phyloP scores from a whole-genome alignment of 176 grass and related monocot genomes.

The Chloris gayana region DNA sequence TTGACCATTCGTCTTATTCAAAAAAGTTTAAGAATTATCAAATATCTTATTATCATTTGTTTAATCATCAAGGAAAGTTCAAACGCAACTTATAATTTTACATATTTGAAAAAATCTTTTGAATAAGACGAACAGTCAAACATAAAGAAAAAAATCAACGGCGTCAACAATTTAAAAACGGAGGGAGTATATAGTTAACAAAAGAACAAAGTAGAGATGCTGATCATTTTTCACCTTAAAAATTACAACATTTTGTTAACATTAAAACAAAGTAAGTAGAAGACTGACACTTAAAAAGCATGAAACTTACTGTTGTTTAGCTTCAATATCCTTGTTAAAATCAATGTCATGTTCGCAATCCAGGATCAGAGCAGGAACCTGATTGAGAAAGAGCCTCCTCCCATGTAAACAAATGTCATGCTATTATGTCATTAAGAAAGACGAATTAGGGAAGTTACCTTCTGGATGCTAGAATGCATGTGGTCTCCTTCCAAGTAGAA shows the following conservation, averaged over 20 bases:
- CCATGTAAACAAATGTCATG: too few relatives aligned
- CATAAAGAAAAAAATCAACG: too few relatives aligned
- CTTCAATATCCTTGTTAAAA: slow-evolving; percentile 84
- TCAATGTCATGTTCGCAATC: slow-evolving; percentile 99
- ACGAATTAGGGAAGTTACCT: slow-evolving; percentile 43
- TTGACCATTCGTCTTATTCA: too few relatives aligned
- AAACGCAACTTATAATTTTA: too few relatives aligned
- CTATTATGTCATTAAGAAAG: too few relatives aligned
- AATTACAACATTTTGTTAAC: neutral
- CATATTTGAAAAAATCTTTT: too few relatives aligned
- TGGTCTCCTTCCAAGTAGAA: slow-evolving; percentile 91
- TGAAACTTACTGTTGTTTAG: slow-evolving; percentile 74
- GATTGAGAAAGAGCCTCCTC: slow-evolving; percentile 21
- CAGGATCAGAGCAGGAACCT: slow-evolving; percentile 88
- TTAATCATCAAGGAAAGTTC: too few relatives aligned
- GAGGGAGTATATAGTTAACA: neutral
- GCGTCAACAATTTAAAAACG: too few relatives aligned
- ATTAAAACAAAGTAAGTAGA: slow-evolving; percentile 12
- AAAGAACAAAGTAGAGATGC: neutral
- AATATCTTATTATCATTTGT: too few relatives aligned
- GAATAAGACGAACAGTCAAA: too few relatives aligned
- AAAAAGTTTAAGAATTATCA: too few relatives aligned
- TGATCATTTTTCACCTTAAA: neutral
- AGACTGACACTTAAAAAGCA: too few relatives aligned
- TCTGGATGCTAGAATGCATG: slow-evolving; percentile 88